These are phyloP conservation scores for Scytalidium lignicola DNA, from an alignment of 2,329 filamentous ascomycete genomes.

Conservation along the genomic window DNA sequence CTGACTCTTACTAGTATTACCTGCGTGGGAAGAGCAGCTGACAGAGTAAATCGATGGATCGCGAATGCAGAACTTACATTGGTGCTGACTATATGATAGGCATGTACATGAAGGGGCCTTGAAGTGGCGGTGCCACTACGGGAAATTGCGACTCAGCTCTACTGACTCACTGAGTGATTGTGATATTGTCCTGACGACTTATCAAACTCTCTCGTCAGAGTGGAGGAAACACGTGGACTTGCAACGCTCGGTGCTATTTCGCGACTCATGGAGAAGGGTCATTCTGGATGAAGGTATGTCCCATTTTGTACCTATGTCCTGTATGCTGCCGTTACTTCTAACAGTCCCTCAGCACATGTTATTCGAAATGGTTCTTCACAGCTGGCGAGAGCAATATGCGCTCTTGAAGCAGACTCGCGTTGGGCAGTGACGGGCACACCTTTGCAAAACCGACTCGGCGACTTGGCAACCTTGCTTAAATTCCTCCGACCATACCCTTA, in stretches of 20 bases:
- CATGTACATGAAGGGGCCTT: neutral
- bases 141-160: slow-evolving; percentile 7
- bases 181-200: slow-evolving; percentile 38
- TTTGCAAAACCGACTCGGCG: slow-evolving; percentile 40
- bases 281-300: slow-evolving; percentile 40
- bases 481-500: slow-evolving; percentile 40
- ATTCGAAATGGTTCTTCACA: slow-evolving; percentile 9
- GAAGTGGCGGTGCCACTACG: slow-evolving; percentile 7
- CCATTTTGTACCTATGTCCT: too few relatives aligned
- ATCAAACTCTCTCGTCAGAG: slow-evolving; percentile 35
- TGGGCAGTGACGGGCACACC: slow-evolving; percentile 47
- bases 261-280: slow-evolving; percentile 35
- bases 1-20: neutral
- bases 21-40: neutral
- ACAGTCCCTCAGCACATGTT: slow-evolving; percentile 6
- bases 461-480: slow-evolving; percentile 37
- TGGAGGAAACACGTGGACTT: neutral
- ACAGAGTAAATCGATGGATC: neutral
- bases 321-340: too few relatives aligned
- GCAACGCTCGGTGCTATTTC: slow-evolving; percentile 21
- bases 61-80: too few relatives aligned
- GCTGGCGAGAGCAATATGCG: slow-evolving; percentile 33
- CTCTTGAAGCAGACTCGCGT: slow-evolving; percentile 30
- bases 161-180: slow-evolving; percentile 27
- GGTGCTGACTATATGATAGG: too few relatives aligned